Conservation (phyloP, 495 filamentous ascomycete genomes). For the Amorphotheca resinae region DNA sequence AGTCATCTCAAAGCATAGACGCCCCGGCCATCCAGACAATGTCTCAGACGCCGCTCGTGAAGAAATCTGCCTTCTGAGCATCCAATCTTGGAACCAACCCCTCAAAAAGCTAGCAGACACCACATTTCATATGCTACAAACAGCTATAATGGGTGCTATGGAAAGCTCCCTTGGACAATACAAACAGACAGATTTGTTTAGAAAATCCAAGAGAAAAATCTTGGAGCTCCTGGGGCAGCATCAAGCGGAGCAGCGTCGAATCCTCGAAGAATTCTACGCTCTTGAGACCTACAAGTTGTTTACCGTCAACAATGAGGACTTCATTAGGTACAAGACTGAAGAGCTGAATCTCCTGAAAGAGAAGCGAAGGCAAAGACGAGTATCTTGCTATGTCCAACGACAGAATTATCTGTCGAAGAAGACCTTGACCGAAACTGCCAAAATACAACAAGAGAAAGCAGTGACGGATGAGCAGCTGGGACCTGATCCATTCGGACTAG, state of each 20-base stretch:
- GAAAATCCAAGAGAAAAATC: not conserved
- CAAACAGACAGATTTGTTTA: slow-evolving; percentile 11
- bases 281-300: slow-evolving; percentile 10
- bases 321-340: not conserved
- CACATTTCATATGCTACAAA: slow-evolving; percentile 5
- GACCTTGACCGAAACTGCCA: slow-evolving; percentile 3
- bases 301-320: slow-evolving; percentile 12
- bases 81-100: slow-evolving; percentile 10
- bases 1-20: slow-evolving; percentile 2
- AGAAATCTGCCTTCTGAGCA: slow-evolving; percentile 1
- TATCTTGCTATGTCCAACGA: not conserved
- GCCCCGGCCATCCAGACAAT: slow-evolving; percentile 8
- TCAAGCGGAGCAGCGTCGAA: slow-evolving; percentile 2
- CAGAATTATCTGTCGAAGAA: not conserved
- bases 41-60: slow-evolving; percentile 2
- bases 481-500: slow-evolving; percentile 32
- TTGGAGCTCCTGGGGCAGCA: slow-evolving; percentile 3
- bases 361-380: slow-evolving; percentile 1
- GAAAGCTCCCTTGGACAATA: not conserved
- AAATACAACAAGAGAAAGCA: slow-evolving; percentile 20
- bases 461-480: slow-evolving; percentile 20
- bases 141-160: not conserved
- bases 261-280: not conserved
- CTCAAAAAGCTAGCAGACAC: slow-evolving; percentile 9
- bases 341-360: slow-evolving; percentile 3